A percentile compares a stretch with the other conserved stretches of the same genome.
Evolutionary conservation across 2,329 filamentous ascomycete species (phyloP).

Genomic region (Clarireedia monteithiana): DNA sequence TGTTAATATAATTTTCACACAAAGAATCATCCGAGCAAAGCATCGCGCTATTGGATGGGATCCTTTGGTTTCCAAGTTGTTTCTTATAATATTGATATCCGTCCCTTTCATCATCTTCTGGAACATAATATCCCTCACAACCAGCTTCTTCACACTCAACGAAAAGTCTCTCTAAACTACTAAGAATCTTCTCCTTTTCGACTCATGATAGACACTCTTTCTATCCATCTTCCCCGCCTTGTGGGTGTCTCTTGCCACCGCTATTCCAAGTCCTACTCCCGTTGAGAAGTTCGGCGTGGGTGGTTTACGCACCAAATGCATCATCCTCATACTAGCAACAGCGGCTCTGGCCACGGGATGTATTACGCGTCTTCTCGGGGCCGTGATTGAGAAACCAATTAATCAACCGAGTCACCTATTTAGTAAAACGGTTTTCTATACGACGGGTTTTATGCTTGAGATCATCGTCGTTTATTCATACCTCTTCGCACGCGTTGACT

Average conservation of each 20-base stretch:
- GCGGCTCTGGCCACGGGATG: slow-evolving; percentile 59
- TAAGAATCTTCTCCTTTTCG: slow-evolving; percentile 12
- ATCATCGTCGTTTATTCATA: slow-evolving; percentile 61
- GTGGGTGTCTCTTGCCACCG: slow-evolving; percentile 50
- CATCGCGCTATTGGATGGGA: slow-evolving; percentile 67
- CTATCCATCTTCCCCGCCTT: slow-evolving; percentile 54
- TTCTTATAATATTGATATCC: slow-evolving; percentile 50
- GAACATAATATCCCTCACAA: slow-evolving; percentile 55
- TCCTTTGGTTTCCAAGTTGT: slow-evolving; percentile 39
- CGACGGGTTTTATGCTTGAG: slow-evolving; percentile 70
- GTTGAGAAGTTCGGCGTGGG: slow-evolving; percentile 59
- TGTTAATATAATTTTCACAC: slow-evolving; percentile 68
- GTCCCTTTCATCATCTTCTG: slow-evolving; percentile 54
- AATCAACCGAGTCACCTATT: slow-evolving; percentile 31
- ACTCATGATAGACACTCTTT: slow-evolving; percentile 8
- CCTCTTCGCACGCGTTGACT: slow-evolving; percentile 60
- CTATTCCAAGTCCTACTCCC: slow-evolving; percentile 33
- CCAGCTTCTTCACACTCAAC: slow-evolving; percentile 59
- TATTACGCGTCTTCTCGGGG: slow-evolving; percentile 48
- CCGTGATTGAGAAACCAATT: slow-evolving; percentile 24
- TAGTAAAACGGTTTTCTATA: slow-evolving; percentile 64
- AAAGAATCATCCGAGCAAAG: slow-evolving; percentile 64
- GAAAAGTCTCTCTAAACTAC: slow-evolving; percentile 38
- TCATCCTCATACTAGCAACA: slow-evolving; percentile 51
- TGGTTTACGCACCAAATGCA: slow-evolving; percentile 54